Base-by-base conservation (phyloP, 2,329 filamentous ascomycete species). In the Aspergillus calidoustus region DNA sequence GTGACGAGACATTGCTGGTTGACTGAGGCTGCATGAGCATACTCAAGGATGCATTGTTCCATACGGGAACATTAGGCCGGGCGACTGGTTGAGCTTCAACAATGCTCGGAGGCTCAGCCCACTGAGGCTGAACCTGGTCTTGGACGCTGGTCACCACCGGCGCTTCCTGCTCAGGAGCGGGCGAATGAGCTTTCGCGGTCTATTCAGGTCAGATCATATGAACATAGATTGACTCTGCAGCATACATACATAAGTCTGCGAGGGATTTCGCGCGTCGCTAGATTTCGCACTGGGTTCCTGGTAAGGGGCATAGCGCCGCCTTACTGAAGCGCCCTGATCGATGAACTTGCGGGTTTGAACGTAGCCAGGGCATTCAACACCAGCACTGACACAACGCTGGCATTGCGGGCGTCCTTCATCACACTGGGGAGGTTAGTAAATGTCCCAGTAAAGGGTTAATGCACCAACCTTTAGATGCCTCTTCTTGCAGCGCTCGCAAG, bases 291-390 rank as follows among this genome's bases (percentile, higher is more conserved):
- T 63, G 25, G 38, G 44, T n/a, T 75, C 72, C 43, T 73, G 71
- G 64, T 77, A 77, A 22, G 76, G 76, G 57, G 75, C 75, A 70
- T 76, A 77, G 34, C 76, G 70, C 17, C 74, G 74, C 52, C 77
- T 72, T 25, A 80, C 75, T 19, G 76, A 76, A 23, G 76, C 74
- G 6, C 77, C 77, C 59, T 80, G 76, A 55, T 80, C 77, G 51
- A 80, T 77, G 59, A 80, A 80, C 48, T 79, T 79, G 59, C 77
- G 76, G 23, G 73, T 78, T 57, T 78, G 75, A 22, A 78, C 73
- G 71, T 79, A 80, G n/a, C 77, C 77, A 0, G 77, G 76, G 50
- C 77, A 79, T 56, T 78, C 71, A 25, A 76, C 72, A 13, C 76
- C 76, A 7, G 77, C 72, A 50, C 71, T 69, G 30, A 68, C 68